A percentile compares a stretch with the other conserved stretches of the same genome.
Evolutionary conservation across 768 basidiomycete genomes (phyloP).

Genomic region (Glaciozyma martinii): DNA sequence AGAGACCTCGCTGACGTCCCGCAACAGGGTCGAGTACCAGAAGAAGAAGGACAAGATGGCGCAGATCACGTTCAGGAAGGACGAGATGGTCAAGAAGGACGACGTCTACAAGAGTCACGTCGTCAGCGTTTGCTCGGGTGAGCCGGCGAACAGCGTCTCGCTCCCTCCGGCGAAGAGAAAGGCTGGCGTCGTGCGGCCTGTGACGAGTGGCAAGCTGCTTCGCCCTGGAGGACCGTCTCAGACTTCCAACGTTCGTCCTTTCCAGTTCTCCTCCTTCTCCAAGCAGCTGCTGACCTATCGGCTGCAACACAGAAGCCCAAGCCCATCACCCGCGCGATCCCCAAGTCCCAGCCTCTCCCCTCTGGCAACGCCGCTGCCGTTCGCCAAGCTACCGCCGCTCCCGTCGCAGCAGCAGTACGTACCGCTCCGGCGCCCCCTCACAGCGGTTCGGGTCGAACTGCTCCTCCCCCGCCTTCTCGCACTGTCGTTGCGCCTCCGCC

Average conservation of each 20-base stretch:
- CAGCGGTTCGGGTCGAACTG: constrained; percentile 39
- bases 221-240: constrained; percentile 55
- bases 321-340: constrained; percentile 58
- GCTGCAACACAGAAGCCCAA: constrained; percentile 42
- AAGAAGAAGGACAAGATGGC: constrained; percentile 98
- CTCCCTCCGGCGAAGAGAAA: constrained; percentile 78
- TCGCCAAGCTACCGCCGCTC: constrained; percentile 29
- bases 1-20: background rate
- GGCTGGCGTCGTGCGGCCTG: constrained; percentile 71
- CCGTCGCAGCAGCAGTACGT: constrained; percentile 8
- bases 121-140: constrained; percentile 79
- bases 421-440: constrained; percentile 31
- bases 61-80: constrained; percentile 75
- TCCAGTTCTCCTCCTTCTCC: constrained; percentile 1
- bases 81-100: constrained; percentile 67
- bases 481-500: constrained; percentile 48
- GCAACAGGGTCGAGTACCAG: constrained; percentile 63
- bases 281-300: constrained; percentile 28
- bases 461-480: constrained; percentile 44
- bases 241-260: constrained; percentile 6
- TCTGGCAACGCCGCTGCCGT: constrained; percentile 22
- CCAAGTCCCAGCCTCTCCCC: constrained; percentile 34
- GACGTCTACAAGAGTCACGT: constrained; percentile 90
- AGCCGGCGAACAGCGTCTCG: constrained; percentile 70
- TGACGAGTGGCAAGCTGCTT: constrained; percentile 73